Evolutionary conservation across 495 filamentous ascomycete species (phyloP).

Genomic region (Penicillium coffeae): DNA sequence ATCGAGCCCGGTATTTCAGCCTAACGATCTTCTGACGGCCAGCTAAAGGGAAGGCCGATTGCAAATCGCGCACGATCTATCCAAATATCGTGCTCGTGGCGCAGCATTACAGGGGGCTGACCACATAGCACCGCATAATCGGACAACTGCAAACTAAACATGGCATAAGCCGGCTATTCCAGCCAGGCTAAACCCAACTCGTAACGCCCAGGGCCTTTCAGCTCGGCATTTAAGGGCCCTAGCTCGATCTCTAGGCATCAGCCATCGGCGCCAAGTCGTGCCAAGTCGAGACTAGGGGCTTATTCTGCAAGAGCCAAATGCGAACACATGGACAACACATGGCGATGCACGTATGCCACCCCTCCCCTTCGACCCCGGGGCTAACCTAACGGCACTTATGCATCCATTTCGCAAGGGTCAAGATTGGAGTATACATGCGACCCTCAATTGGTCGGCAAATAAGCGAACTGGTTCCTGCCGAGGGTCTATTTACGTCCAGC

Average conservation of each 20-base stretch:
- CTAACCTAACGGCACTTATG: no score
- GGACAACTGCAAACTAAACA: background rate
- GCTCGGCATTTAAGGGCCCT: background rate
- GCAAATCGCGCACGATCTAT: no score
- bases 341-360: background rate
- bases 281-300: background rate
- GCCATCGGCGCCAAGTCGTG: background rate
- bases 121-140: background rate
- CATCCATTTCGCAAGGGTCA: no score
- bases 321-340: background rate
- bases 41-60: no score
- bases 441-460: background rate
- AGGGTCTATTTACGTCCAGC: background rate
- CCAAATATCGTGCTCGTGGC: no score
- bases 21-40: no score
- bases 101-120: background rate
- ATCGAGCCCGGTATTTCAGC: no score
- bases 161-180: background rate
- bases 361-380: no score
- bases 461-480: background rate
- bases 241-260: background rate
- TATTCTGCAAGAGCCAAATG: background rate
- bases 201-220: background rate
- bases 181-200: background rate
- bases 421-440: background rate